Evolutionary conservation across 345 rosid genomes (phyloP).

Genomic region (Rhizophora apiculata): DNA sequence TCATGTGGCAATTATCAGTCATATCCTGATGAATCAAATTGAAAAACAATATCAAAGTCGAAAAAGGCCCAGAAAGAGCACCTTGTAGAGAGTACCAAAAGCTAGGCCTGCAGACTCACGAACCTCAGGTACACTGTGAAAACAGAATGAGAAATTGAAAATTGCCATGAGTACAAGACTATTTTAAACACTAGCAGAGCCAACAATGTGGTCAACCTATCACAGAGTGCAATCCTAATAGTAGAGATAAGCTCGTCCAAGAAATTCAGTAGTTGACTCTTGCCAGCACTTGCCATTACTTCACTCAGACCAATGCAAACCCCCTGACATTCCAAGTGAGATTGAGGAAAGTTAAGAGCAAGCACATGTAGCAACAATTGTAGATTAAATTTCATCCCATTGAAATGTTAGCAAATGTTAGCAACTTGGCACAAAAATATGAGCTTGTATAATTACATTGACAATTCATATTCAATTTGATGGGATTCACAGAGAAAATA

Average conservation of each 20-base stretch:
- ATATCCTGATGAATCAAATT: neutral
- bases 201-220: slow-evolving; percentile 49
- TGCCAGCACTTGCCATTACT: slow-evolving; percentile 98
- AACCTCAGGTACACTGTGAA: slow-evolving; percentile 68
- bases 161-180: neutral
- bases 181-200: slow-evolving; percentile 7
- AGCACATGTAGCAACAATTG: neutral
- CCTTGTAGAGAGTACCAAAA: slow-evolving; percentile 97
- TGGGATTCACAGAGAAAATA: neutral
- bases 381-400: too few relatives aligned
- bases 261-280: slow-evolving; percentile 81
- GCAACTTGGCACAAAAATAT: neutral
- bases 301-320: slow-evolving; percentile 98
- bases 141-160: slow-evolving; percentile 6
- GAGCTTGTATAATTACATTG: neutral
- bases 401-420: too few relatives aligned
- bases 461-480: neutral
- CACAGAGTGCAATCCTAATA: slow-evolving; percentile 93
- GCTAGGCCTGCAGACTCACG: slow-evolving; percentile 98
- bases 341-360: slow-evolving; percentile 13
- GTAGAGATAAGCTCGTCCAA: slow-evolving; percentile 96
- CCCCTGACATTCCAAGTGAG: slow-evolving; percentile 52
- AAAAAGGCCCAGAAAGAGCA: slow-evolving; percentile 22
- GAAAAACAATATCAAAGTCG: slow-evolving; percentile 4
- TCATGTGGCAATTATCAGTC: neutral